Evolutionary conservation across 768 basidiomycete species (phyloP).

Genomic region (Auricularia sp.): DNA sequence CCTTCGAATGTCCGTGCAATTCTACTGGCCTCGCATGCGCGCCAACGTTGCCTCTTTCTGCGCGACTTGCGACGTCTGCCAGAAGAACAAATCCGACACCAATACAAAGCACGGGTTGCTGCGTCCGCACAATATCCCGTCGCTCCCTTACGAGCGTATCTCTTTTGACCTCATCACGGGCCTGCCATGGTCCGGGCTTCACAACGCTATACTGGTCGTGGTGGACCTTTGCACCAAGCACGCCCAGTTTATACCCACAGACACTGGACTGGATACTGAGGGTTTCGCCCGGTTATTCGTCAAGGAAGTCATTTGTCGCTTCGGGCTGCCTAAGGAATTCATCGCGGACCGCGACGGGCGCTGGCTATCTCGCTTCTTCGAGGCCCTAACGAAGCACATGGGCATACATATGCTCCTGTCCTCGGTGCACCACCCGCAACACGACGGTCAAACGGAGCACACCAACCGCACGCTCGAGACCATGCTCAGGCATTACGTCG

Average conservation of each 20-base stretch:
- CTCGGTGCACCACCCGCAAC: constrained; percentile 32
- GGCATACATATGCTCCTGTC: background rate
- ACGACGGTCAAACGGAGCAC: constrained; percentile 29
- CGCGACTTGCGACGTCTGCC: constrained; percentile 10
- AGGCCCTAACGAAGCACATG: background rate
- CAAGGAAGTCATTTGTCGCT: background rate
- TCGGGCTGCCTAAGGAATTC: background rate
- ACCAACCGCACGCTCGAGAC: constrained; percentile 17
- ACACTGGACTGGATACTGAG: background rate
- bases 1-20: constrained; percentile 13
- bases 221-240: no score
- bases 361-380: background rate
- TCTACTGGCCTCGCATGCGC: constrained; percentile 20
- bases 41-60: constrained; percentile 13
- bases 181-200: no score
- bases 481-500: constrained; percentile 7
- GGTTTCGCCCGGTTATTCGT: constrained; percentile 7
- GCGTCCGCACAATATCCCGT: no score
- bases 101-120: background rate
- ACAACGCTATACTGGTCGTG: no score
- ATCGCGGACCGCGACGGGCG: background rate
- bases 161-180: no score
- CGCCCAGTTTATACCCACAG: no score
- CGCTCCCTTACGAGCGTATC: no score
- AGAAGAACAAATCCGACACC: constrained; percentile 4